Base-by-base conservation (phyloP, 2,329 filamentous ascomycete genomes). In the Trichoderma polysporum region DNA sequence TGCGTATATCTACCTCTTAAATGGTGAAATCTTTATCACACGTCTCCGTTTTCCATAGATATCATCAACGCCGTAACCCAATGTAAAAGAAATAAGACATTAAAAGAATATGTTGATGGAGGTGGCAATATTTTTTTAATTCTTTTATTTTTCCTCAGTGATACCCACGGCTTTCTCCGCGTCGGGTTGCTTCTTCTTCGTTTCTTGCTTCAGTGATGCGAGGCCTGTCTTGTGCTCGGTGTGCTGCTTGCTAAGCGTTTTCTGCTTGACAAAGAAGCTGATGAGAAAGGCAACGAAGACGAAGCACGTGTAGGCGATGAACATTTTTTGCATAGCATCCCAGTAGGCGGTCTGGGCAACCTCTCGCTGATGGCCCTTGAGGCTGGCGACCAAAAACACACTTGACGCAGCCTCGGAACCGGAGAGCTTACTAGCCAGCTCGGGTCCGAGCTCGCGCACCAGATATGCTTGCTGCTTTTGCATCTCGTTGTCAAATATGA, bases 401-500 rank as follows among this genome's bases (percentile, higher is more conserved):
- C 86, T 88, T 22, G 90, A 84, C 15, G 87, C 84, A 39, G 90
- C 87, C 66, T 84, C 82, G 70, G 80, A 79, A n/a, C 88, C 88
- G 3, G 85, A 83, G 6, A 92, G 82, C 27, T 80, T 73, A 4
- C 75, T 71, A 0, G 87, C 87, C 1, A 83, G 78, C 3, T 84
- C 73, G 0, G 78, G 78, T 0, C 85, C 85, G 0, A 91, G 81
- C 4, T 83, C 76, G 33, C 78, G 72, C 25, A 79, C 76, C 33
- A 91, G 82, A 9, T 74, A 73, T 4, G 78, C 73, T 31, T 83
- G 80, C 71, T 87, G 85, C 54, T 80, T 81, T 70, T 86, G 79
- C 88, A 93, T 91, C 68, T 85, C 80, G 75, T 94, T 93, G 77
- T 92, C 89, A 79, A 94, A 93, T 41, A 94, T 85, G 53, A 92